phyloP scores from a whole-genome alignment of 2,329 filamentous ascomycete species.

The Colletotrichum brevisporum region DNA sequence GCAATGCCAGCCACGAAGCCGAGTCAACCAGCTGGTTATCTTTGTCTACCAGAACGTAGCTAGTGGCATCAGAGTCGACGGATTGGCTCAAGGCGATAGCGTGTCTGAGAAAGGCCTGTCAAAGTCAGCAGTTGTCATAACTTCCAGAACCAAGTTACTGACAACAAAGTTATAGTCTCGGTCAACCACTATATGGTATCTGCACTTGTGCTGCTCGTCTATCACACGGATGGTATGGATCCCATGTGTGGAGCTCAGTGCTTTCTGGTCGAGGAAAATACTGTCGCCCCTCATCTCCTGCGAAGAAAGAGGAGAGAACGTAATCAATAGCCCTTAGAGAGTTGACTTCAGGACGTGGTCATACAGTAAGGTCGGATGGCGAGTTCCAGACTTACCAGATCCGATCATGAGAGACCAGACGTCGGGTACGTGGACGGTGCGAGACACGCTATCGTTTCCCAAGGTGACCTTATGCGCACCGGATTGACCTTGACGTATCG shows the following conservation, averaged over 20 bases:
- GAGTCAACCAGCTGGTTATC: not conserved
- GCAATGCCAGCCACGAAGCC: not conserved
- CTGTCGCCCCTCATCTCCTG: not conserved
- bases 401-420: not conserved
- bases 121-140: not conserved
- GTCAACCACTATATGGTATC: not conserved
- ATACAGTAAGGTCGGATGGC: not conserved
- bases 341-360: not conserved
- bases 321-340: not conserved
- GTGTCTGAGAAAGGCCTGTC: not conserved
- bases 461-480: not conserved
- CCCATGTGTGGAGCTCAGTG: not conserved
- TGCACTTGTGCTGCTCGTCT: not conserved
- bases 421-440: not conserved
- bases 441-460: not conserved
- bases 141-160: not conserved
- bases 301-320: not conserved
- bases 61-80: not conserved
- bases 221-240: not conserved
- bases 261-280: not conserved
- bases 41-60: not conserved
- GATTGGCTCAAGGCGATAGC: not conserved
- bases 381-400: not conserved
- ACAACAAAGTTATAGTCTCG: not conserved
- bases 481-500: not conserved